Evolutionary conservation across 2,329 filamentous ascomycete species (phyloP), one percentile per base, ranked within the genome.

Genomic region (Colletotrichum sp.): DNA sequence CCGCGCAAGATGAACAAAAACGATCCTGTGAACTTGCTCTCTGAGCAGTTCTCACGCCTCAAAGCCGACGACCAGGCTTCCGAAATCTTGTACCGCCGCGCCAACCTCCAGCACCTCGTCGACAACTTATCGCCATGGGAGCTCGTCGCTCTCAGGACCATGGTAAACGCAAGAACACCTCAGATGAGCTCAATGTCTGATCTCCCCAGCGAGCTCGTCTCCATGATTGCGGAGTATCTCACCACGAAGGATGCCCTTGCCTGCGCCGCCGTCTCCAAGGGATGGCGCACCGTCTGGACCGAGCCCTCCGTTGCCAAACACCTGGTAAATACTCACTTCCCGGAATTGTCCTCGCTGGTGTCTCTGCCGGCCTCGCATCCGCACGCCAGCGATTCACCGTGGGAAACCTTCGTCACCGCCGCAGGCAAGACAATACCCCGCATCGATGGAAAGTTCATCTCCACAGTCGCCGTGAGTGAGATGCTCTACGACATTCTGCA

Each of bases 41-140:
- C 65, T 5, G 49, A 36, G 16, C 57, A 59, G 39, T 69, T 68
- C 18, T 24, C 44, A 4, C 52, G 18, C 16, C 28, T 75, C 4
- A 73, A 34, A 26, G 4, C 8, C 8, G 18, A 28, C 15, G 44
- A 72, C 21, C 18, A 28, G 28, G 34, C 32, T 12, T 68, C 63
- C 15, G 64, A 69, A 5, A 10, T 39, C 10, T 6, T 15, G 6
- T 55, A 60, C 5, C 49, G 71, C 8, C 72, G 62, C 21, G 71
- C 55, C 10, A 73, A 71, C 30, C 49, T 78, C 2, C 44, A 64
- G 12, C 39, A 70, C n/a, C 36, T 78, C n/a, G 39, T 78, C 26
- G 26, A 64, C 4, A 26, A 3, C 16, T 49, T 78, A 8, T 63
- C 71, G 10, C 71, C 77, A 1, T 75, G 68, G 69, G 78, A 78